Conservation (phyloP, 1,284 basidiomycete species). For the Malassezia sympodialis region DNA sequence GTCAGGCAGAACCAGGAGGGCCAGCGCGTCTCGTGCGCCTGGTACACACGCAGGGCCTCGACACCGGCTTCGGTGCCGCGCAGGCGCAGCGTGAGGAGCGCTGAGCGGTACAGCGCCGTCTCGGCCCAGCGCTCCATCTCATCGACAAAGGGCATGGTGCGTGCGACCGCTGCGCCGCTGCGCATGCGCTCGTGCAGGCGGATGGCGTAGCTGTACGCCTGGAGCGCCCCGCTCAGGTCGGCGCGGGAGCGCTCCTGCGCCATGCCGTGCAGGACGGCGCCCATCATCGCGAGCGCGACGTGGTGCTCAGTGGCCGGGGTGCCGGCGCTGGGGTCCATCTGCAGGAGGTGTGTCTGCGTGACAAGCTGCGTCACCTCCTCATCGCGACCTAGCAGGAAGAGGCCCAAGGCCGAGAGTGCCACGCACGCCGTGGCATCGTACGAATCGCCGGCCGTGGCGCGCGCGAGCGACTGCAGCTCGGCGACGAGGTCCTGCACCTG, state of each 20-base stretch:
- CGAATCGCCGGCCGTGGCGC: constrained; percentile 2
- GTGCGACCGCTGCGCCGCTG: constrained; percentile 34
- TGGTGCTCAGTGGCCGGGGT: constrained; percentile 18
- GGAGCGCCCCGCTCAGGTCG: constrained; percentile 25
- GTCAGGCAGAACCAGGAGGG: constrained; percentile 36
- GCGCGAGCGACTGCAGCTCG: constrained; percentile 6
- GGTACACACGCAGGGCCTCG: constrained; percentile 40
- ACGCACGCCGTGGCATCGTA: constrained; percentile 19
- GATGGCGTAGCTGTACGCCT: constrained; percentile 37
- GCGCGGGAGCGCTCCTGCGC: constrained; percentile 38
- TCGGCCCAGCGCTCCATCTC: constrained; percentile 46
- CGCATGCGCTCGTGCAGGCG: constrained; percentile 39
- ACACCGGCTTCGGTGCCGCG: constrained; percentile 25
- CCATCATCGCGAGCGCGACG: constrained; percentile 1
- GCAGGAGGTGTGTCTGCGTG: constrained; percentile 22
- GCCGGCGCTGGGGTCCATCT: constrained; percentile 1
- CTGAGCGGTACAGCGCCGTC: constrained; percentile 41
- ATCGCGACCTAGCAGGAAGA: constrained; percentile 37
- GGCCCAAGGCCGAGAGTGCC: constrained; percentile 28
- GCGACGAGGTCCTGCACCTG: constrained; percentile 25
- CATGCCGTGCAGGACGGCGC: constrained; percentile 18
- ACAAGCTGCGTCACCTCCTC: constrained; percentile 35
- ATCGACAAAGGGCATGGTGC: constrained; percentile 32
- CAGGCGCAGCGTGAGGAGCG: constrained; percentile 33
- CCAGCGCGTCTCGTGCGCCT: constrained; percentile 41